Conservation (phyloP, 805 yeast species). For the Schwanniomyces vanrijiae region DNA sequence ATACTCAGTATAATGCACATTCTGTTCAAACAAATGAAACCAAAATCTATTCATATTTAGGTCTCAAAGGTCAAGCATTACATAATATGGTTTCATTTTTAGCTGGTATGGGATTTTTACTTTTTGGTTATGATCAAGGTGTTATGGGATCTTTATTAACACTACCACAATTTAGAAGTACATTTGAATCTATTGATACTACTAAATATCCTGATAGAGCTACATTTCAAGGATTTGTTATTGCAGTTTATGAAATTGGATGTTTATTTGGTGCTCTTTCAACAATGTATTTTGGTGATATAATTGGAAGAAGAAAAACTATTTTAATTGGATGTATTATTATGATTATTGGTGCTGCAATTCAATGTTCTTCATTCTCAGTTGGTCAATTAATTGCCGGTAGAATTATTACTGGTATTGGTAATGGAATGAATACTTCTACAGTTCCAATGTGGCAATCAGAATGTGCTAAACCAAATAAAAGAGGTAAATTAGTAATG, state of each 20-base stretch:
- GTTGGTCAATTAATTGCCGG: slow-evolving; percentile 72
- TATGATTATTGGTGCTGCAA: slow-evolving; percentile 60
- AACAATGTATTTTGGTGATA: slow-evolving; percentile 63
- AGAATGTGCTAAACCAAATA: slow-evolving; percentile 65
- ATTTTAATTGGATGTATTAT: slow-evolving; percentile 57
- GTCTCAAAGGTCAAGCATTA: slow-evolving; percentile 6
- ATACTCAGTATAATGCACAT: background rate
- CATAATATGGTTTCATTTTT: slow-evolving; percentile 10
- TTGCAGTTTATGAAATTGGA: slow-evolving; percentile 66
- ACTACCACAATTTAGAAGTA: slow-evolving; percentile 43
- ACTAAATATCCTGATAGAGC: slow-evolving; percentile 21
- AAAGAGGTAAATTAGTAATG: slow-evolving; percentile 67
- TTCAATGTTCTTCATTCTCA: slow-evolving; percentile 54
- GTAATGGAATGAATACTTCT: slow-evolving; percentile 77
- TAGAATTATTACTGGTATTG: slow-evolving; percentile 70
- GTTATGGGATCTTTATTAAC: slow-evolving; percentile 66
- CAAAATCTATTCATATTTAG: slow-evolving; percentile 2
- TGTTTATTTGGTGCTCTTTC: slow-evolving; percentile 72
- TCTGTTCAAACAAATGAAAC: background rate
- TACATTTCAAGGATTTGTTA: slow-evolving; percentile 60
- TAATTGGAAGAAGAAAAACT: slow-evolving; percentile 62
- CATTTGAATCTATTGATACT: slow-evolving; percentile 29
- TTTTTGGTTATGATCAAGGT: slow-evolving; percentile 82
- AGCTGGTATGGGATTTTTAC: slow-evolving; percentile 53
- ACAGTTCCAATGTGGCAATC: slow-evolving; percentile 83